Evolutionary conservation across 2,329 filamentous ascomycete genomes (phyloP).

Genomic region (Diplodia corticola): DNA sequence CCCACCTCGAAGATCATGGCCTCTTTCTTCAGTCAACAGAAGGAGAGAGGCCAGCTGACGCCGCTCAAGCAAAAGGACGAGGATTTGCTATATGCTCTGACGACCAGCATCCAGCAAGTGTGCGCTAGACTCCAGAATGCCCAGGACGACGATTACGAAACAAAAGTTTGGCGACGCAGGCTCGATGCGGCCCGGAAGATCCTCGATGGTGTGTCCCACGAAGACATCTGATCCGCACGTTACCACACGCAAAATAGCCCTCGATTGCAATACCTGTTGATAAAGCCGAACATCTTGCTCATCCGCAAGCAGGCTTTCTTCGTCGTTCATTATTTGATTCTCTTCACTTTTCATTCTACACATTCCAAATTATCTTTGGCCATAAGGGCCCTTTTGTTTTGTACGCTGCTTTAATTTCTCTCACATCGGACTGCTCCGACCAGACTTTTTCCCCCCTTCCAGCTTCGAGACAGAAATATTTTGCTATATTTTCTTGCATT

Average conservation of each 20-base stretch:
- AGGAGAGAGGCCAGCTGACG: constrained; percentile 14
- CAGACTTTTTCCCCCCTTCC: constrained; percentile 15
- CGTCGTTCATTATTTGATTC: constrained; percentile 8
- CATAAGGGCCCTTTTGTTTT: constrained; percentile 39
- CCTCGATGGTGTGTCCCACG: constrained; percentile 62
- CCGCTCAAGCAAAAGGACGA: constrained; percentile 56
- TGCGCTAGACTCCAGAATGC: constrained; percentile 52
- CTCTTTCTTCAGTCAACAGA: constrained; percentile 13
- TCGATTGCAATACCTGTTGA: not conserved
- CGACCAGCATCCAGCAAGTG: constrained; percentile 57
- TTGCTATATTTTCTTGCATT: constrained; percentile 13
- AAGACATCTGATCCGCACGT: constrained; percentile 13
- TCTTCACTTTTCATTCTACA: not conserved
- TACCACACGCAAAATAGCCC: not conserved
- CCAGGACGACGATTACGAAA: constrained; percentile 52
- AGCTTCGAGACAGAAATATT: not conserved
- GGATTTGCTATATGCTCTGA: constrained; percentile 51
- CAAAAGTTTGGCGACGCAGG: constrained; percentile 65
- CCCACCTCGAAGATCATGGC: constrained; percentile 18
- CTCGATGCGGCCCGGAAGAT: constrained; percentile 73
- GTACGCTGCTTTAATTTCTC: constrained; percentile 21
- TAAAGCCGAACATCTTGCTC: not conserved
- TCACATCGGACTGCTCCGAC: constrained; percentile 7
- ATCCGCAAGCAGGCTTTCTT: constrained; percentile 1
- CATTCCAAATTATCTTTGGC: not conserved